Conservation (phyloP, 371 early-diverging fungal species). For the Actinomucor elegans region DNA sequence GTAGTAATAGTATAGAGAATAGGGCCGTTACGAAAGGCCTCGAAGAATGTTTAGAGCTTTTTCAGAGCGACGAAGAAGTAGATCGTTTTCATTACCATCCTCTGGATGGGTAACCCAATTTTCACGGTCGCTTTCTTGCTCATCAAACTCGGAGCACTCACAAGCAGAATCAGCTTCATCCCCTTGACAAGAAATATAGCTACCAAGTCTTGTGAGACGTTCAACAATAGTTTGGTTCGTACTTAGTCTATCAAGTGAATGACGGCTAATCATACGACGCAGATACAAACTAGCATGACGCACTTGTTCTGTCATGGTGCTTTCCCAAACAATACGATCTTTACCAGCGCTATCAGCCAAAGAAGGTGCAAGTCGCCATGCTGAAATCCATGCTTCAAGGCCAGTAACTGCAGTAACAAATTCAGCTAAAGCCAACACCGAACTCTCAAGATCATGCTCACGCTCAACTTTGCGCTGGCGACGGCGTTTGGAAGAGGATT, state of each 20-base stretch:
- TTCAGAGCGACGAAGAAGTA: constrained; percentile 17
- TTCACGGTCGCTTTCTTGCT: too few relatives aligned
- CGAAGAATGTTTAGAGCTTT: constrained; percentile 37
- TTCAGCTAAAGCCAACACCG: constrained; percentile 37
- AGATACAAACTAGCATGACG: constrained; percentile 24
- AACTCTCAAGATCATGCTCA: constrained; percentile 30
- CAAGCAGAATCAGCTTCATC: constrained; percentile 28
- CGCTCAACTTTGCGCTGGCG: not conserved
- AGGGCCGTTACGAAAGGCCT: constrained; percentile 19
- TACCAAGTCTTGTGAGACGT: constrained; percentile 26
- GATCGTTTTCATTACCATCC: not conserved
- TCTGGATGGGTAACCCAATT: too few relatives aligned
- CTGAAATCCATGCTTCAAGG: constrained; percentile 44
- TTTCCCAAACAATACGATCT: constrained; percentile 16
- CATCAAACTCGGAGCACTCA: constrained; percentile 22
- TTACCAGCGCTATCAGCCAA: constrained; percentile 3
- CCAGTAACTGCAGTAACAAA: constrained; percentile 39
- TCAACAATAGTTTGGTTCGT: constrained; percentile 33
- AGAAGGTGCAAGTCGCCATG: constrained; percentile 22
- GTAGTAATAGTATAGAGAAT: not conserved
- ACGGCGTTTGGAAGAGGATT: not conserved
- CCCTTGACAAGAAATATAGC: constrained; percentile 24
- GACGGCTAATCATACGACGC: constrained; percentile 37
- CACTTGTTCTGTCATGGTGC: constrained; percentile 20
- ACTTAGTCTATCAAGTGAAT: constrained; percentile 30